These are phyloP conservation scores for Pleurostoma richardsiae DNA, from an alignment of 2,329 filamentous ascomycete genomes.

Conservation along the genomic window DNA sequence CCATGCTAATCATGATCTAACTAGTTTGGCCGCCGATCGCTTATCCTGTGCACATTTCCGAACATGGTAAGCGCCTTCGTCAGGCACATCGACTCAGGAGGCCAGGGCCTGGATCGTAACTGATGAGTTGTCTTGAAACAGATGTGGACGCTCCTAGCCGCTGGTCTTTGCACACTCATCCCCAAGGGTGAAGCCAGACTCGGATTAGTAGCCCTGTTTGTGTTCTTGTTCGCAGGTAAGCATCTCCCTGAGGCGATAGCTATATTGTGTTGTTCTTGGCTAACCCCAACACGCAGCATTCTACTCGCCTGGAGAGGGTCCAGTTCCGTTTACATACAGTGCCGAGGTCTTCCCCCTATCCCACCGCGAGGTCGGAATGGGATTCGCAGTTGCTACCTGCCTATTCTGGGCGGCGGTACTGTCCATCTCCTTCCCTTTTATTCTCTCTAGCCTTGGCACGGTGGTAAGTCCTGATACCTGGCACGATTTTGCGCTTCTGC, in stretches of 20 bases:
- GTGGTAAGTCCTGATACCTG: background rate
- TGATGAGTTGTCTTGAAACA: constrained; percentile 27
- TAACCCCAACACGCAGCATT: constrained; percentile 7
- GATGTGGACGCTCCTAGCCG: constrained; percentile 53
- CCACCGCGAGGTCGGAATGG: constrained; percentile 68
- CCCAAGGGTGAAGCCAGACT: constrained; percentile 19
- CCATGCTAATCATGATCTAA: constrained; percentile 30
- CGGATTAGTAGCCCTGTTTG: constrained; percentile 43
- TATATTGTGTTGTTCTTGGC: too few species aligned
- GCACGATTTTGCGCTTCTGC: constrained; percentile 20
- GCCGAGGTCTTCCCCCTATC: constrained; percentile 68
- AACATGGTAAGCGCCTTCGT: constrained; percentile 39
- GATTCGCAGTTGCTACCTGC: constrained; percentile 62
- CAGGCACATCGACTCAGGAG: too few species aligned
- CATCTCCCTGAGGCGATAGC: too few species aligned
- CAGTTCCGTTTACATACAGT: constrained; percentile 64
- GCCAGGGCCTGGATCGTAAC: too few species aligned
- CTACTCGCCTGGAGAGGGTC: constrained; percentile 48
- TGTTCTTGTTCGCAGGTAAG: constrained; percentile 17
- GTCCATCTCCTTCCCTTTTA: constrained; percentile 58
- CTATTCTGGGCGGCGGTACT: constrained; percentile 55
- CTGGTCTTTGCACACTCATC: constrained; percentile 50
- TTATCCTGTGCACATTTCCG: constrained; percentile 62
- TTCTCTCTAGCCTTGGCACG: constrained; percentile 22
- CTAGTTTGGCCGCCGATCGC: constrained; percentile 53